Evolutionary conservation across 1,284 basidiomycete species (phyloP).

Genomic region (Porphyrellus sp.): DNA sequence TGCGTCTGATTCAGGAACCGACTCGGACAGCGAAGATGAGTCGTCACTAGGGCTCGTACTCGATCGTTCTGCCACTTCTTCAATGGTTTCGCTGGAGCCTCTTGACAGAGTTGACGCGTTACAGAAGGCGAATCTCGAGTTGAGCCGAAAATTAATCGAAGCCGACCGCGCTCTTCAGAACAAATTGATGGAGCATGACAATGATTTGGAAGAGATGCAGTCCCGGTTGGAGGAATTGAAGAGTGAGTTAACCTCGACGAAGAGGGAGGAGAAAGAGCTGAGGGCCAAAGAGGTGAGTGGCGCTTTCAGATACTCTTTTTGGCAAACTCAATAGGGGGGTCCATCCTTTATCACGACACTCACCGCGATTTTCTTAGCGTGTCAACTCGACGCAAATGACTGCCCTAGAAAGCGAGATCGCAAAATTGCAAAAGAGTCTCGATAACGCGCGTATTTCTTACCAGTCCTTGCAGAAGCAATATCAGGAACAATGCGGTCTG

Average conservation of each 20-base stretch:
- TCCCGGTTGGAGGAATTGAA: constrained; percentile 67
- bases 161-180: constrained; percentile 65
- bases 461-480: constrained; percentile 75
- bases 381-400: constrained; percentile 61
- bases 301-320: background rate
- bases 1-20: constrained; percentile 35
- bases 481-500: constrained; percentile 80
- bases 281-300: constrained; percentile 70
- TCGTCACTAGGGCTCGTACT: constrained; percentile 55
- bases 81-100: constrained; percentile 61
- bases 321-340: background rate
- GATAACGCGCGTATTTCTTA: constrained; percentile 70
- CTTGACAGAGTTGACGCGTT: constrained; percentile 67
- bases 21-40: constrained; percentile 53
- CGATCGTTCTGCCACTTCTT: constrained; percentile 54
- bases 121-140: constrained; percentile 68
- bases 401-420: constrained; percentile 73
- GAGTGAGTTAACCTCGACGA: constrained; percentile 69
- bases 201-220: constrained; percentile 74
- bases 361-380: constrained; percentile 40
- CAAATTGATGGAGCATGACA: constrained; percentile 69
- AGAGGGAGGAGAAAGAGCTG: constrained; percentile 87
- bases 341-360: constrained; percentile 1
- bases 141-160: constrained; percentile 68
- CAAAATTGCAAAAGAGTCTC: constrained; percentile 66